phyloP scores from a whole-genome alignment of 257 asterid genomes.

The Sherardia arvensis region DNA sequence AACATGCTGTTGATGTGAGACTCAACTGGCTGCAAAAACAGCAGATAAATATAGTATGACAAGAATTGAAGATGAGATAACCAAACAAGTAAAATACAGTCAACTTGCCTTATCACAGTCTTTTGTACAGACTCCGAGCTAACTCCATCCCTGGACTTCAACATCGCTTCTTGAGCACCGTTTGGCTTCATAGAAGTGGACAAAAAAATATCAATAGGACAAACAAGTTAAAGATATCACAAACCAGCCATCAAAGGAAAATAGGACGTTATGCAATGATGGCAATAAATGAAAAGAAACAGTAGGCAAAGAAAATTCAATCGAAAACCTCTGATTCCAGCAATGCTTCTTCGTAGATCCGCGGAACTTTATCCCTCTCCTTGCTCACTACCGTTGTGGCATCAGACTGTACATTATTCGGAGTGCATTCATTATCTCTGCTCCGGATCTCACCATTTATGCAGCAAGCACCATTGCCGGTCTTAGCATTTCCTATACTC shows the following conservation, averaged over 20 bases:
- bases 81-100: conserved; percentile 15
- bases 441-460: conserved; percentile 8
- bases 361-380: conserved; percentile 32
- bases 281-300: not conserved
- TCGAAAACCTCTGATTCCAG: conserved; percentile 72
- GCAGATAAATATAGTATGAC: conserved; percentile 16
- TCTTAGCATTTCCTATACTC: conserved; percentile 23
- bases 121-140: conserved; percentile 66
- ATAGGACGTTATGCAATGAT: not conserved
- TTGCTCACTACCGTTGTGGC: conserved; percentile 27
- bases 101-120: conserved; percentile 65
- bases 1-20: conserved; percentile 24
- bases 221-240: not conserved
- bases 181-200: conserved; percentile 54
- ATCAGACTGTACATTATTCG: conserved; percentile 20
- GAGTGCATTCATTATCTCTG: conserved; percentile 14
- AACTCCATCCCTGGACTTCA: conserved; percentile 55
- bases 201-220: conserved; percentile 1
- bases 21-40: conserved; percentile 21
- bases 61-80: conserved; percentile 3
- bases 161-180: conserved; percentile 43
- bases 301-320: conserved; percentile 30
- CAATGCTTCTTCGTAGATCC: conserved; percentile 39
- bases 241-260: not conserved
- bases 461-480: conserved; percentile 14